Evolutionary conservation across 2,329 filamentous ascomycete species (phyloP).

Genomic region (Ophiosphaerella korrae): DNA sequence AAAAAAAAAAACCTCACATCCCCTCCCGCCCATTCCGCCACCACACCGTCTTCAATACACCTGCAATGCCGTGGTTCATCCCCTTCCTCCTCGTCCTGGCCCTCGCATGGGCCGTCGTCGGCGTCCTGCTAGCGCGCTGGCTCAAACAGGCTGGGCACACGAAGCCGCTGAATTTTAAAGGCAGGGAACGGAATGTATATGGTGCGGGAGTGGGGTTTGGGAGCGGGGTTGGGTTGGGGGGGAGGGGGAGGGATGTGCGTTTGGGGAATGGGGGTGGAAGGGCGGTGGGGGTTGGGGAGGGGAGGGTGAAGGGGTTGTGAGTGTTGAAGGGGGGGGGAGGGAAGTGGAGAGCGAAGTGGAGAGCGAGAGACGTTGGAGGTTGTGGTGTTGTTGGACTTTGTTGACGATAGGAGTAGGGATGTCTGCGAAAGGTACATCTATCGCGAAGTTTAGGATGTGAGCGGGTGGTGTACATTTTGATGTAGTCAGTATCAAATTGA

Average conservation of each 20-base stretch:
- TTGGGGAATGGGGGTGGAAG: conserved; percentile 5
- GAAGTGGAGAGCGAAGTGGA: too few species aligned
- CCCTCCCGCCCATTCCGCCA: not conserved
- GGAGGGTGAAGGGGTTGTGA: conserved; percentile 24
- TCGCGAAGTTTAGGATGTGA: too few species aligned
- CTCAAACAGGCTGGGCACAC: conserved; percentile 23
- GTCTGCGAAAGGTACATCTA: too few species aligned
- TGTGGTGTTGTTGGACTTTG: too few species aligned
- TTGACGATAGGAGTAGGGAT: too few species aligned
- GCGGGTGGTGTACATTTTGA: too few species aligned
- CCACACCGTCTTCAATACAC: not conserved
- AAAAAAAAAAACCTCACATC: not conserved
- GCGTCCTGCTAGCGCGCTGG: conserved; percentile 22
- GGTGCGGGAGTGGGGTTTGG: conserved; percentile 18
- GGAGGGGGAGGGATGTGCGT: not conserved
- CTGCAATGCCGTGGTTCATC: conserved; percentile 11
- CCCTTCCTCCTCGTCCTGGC: conserved; percentile 23
- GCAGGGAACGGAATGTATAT: conserved; percentile 9
- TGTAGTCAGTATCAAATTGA: too few species aligned
- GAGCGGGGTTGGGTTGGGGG: not conserved
- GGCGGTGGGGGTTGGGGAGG: conserved; percentile 13
- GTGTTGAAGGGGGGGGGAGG: too few species aligned
- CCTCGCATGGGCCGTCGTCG: conserved; percentile 19
- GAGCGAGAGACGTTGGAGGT: too few species aligned
- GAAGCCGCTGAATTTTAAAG: conserved; percentile 16